Percentiles rank a stretch among this genome's conserved stretches.
These are phyloP conservation scores for Ascochyta lentis DNA, from an alignment of 2,329 filamentous ascomycete species.

Conservation along the genomic window DNA sequence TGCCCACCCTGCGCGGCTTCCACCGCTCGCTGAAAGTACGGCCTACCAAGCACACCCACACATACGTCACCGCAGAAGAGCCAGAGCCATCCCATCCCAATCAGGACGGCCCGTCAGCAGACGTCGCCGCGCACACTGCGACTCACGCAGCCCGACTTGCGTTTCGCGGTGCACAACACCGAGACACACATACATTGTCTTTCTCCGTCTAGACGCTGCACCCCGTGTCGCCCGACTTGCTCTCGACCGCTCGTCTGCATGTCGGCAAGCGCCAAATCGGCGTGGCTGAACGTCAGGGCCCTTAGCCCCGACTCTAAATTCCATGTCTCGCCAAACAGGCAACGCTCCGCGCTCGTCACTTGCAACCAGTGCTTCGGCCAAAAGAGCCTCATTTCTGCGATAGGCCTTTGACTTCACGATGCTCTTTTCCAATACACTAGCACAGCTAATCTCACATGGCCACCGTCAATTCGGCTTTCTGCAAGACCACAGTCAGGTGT, in stretches of 20 bases:
- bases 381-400: conserved; percentile 13
- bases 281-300: conserved; percentile 9
- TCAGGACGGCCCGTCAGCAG: not conserved
- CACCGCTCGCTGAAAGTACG: not conserved
- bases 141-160: not conserved
- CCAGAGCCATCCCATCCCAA: conserved; percentile 1
- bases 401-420: conserved; percentile 3
- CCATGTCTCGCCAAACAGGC: conserved; percentile 5
- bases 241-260: not conserved
- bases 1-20: conserved; percentile 1
- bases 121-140: not conserved
- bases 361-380: conserved; percentile 1
- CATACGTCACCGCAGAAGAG: conserved; percentile 10
- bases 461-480: not conserved
- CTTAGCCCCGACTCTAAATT: not conserved
- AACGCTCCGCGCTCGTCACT: not conserved
- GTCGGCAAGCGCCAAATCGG: conserved; percentile 6
- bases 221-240: not conserved
- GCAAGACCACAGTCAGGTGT: not conserved
- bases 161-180: not conserved
- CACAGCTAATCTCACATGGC: not conserved
- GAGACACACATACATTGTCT: conserved; percentile 1
- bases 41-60: not conserved
- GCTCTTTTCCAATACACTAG: not conserved
- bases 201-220: not conserved